Conservation (phyloP, 352 stramenopile genomes). For the Phytophthora sojae region DNA sequence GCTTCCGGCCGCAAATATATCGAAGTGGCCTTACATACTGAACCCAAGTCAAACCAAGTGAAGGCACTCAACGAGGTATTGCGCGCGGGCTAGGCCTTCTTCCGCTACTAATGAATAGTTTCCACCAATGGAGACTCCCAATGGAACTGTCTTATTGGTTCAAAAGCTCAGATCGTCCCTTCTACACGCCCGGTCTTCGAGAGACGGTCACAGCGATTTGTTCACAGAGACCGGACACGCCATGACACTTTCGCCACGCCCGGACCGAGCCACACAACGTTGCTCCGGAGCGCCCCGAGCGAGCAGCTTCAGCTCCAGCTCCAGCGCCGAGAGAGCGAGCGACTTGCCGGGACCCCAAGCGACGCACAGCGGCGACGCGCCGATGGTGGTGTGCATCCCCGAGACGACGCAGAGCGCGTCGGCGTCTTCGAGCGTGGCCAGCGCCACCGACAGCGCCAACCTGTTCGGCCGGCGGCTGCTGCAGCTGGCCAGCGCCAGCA, state of each 20-base stretch:
- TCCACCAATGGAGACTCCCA: neutral
- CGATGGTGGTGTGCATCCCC: slow-evolving; percentile 41
- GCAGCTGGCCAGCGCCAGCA: neutral
- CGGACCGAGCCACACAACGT: slow-evolving; percentile 19
- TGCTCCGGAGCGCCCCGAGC: neutral
- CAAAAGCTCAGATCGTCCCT: slow-evolving; percentile 14
- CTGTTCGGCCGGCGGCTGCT: slow-evolving; percentile 45
- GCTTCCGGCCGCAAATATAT: no score
- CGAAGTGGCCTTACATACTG: neutral
- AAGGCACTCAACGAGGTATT: slow-evolving; percentile 14
- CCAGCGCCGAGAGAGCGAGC: neutral
- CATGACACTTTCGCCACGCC: slow-evolving; percentile 19
- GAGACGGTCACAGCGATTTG: neutral
- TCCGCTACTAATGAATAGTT: neutral
- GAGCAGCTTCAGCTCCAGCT: neutral
- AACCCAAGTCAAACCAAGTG: slow-evolving; percentile 11
- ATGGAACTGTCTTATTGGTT: slow-evolving; percentile 10
- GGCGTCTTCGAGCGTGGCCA: slow-evolving; percentile 21
- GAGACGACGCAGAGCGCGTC: slow-evolving; percentile 24
- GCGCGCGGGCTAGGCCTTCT: slow-evolving; percentile 10
- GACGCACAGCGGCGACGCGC: slow-evolving; percentile 11
- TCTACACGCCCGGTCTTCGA: neutral
- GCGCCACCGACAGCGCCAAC: slow-evolving; percentile 37
- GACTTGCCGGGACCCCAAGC: slow-evolving; percentile 5
- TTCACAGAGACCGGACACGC: neutral